phyloP scores from a whole-genome alignment of 1,139 yeast species.

The Kurtzmaniella natalensis region DNA sequence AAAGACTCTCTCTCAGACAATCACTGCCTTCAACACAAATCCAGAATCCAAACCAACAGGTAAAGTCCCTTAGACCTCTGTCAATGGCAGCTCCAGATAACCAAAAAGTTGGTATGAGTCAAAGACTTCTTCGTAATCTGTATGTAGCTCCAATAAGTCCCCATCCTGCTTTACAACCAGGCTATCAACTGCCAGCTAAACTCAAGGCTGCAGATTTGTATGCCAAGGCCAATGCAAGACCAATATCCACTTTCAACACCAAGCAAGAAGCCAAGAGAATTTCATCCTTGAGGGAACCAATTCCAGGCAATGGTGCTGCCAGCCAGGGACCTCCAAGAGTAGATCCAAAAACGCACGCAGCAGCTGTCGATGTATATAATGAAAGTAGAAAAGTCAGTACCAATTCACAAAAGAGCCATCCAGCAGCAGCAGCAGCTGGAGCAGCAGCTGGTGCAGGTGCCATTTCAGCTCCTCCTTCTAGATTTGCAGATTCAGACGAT shows the following conservation, averaged over 20 bases:
- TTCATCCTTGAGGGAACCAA: background rate
- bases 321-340: conserved; percentile 6
- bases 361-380: too few relatives aligned
- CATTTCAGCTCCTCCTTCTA: conserved; percentile 31
- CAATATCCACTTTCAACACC: conserved; percentile 37
- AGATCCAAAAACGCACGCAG: conserved; percentile 10
- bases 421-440: conserved; percentile 9
- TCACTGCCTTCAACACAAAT: conserved; percentile 2
- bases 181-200: conserved; percentile 41
- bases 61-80: conserved; percentile 35
- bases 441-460: conserved; percentile 12
- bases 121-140: conserved; percentile 28
- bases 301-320: background rate
- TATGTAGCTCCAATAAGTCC: conserved; percentile 42
- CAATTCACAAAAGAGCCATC: conserved; percentile 10
- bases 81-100: conserved; percentile 15
- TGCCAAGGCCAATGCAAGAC: conserved; percentile 44
- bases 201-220: conserved; percentile 46
- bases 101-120: conserved; percentile 22
- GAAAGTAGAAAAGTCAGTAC: too few relatives aligned
- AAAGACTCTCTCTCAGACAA: conserved; percentile 2
- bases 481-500: conserved; percentile 55
- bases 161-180: conserved; percentile 39
- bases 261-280: conserved; percentile 19
- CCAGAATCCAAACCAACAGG: conserved; percentile 5